Percentiles rank a stretch among this genome's conserved stretches.
Conservation (phyloP, 768 basidiomycete species). For the Cyathus striatus region DNA sequence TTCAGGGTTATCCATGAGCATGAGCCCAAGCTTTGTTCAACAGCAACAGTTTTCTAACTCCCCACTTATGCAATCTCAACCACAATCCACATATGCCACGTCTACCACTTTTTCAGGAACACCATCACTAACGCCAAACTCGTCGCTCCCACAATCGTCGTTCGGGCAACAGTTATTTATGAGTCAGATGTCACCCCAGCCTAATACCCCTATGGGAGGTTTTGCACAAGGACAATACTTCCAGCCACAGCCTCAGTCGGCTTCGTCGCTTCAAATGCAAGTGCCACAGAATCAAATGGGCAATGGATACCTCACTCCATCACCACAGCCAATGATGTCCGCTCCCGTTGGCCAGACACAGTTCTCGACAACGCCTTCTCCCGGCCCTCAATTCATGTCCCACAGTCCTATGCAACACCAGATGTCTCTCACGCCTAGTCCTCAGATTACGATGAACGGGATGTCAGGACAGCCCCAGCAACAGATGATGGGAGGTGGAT, state of each 20-base stretch:
- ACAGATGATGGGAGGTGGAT: slow-evolving; percentile 17
- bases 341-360: slow-evolving; percentile 19
- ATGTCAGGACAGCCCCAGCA: slow-evolving; percentile 26
- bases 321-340: slow-evolving; percentile 21
- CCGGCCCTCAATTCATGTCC: slow-evolving; percentile 25
- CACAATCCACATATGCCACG: slow-evolving; percentile 6
- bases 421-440: slow-evolving; percentile 19
- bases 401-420: slow-evolving; percentile 15
- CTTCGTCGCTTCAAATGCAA: slow-evolving; percentile 17
- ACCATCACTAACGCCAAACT: neutral
- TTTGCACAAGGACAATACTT: slow-evolving; percentile 11
- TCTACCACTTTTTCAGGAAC: slow-evolving; percentile 1
- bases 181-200: slow-evolving; percentile 9
- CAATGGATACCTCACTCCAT: slow-evolving; percentile 15
- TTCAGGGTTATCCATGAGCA: slow-evolving; percentile 12
- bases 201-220: slow-evolving; percentile 12
- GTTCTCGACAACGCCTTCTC: slow-evolving; percentile 28
- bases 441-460: slow-evolving; percentile 22
- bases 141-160: slow-evolving; percentile 13
- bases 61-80: slow-evolving; percentile 17
- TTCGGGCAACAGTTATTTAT: slow-evolving; percentile 12
- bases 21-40: slow-evolving; percentile 21
- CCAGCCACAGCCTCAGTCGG: slow-evolving; percentile 21
- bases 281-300: slow-evolving; percentile 8
- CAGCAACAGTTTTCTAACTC: slow-evolving; percentile 17